A percentile compares a stretch with the other conserved stretches of the same genome.
These are phyloP conservation scores for Coemansia sp. DNA, from an alignment of 192 early-diverging fungal species.

Conservation along the genomic window DNA sequence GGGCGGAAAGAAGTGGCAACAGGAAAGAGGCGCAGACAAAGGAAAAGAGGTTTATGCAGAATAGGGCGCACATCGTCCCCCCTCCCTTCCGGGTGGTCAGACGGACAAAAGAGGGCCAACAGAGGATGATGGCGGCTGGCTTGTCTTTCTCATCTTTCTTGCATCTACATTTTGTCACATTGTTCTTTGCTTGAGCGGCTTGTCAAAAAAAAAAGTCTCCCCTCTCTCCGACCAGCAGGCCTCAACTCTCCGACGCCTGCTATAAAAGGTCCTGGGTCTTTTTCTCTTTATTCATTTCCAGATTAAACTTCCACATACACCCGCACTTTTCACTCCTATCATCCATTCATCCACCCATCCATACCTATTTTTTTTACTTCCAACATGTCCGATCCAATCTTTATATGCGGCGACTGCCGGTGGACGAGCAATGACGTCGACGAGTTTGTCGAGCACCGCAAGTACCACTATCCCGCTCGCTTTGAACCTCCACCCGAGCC, in stretches of 20 bases:
- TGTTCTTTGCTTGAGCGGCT: slow-evolving; percentile 1
- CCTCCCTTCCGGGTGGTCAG: slow-evolving; percentile 6
- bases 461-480: slow-evolving; percentile 18
- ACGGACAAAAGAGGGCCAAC: not conserved
- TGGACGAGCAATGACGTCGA: slow-evolving; percentile 24
- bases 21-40: not conserved
- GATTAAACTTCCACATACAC: not conserved
- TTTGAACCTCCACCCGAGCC: not conserved
- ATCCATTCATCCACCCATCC: not conserved
- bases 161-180: not conserved
- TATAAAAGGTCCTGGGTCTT: not conserved
- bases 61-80: not conserved
- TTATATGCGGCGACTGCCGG: slow-evolving; percentile 36
- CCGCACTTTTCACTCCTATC: not conserved
- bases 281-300: slow-evolving; percentile 1
- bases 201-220: slow-evolving; percentile 4
- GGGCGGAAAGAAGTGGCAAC: not conserved
- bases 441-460: slow-evolving; percentile 37
- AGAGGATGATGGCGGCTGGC: not conserved
- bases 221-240: not conserved
- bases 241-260: not conserved
- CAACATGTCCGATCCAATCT: slow-evolving; percentile 3
- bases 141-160: not conserved
- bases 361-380: not conserved
- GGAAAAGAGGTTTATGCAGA: not conserved